Conservation (phyloP, 225 moss, liverwort and hornwort genomes). For the Antitrichia curtipendula region DNA sequence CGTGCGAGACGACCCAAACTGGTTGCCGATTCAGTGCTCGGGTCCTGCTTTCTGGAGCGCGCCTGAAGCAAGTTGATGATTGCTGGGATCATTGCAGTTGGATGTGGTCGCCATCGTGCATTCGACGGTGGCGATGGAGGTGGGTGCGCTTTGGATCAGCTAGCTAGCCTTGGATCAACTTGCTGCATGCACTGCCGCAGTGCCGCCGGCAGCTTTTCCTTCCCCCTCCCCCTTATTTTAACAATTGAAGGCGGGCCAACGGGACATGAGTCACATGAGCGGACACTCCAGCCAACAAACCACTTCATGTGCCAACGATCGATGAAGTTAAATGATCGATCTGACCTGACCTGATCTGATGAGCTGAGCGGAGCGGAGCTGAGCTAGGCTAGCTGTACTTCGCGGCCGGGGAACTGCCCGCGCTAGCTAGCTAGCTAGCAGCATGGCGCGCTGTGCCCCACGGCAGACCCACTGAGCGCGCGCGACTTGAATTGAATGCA, state of each 20-base stretch:
- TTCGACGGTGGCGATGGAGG: neutral
- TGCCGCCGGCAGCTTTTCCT: neutral
- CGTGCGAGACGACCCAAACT: neutral
- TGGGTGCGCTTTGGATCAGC: neutral
- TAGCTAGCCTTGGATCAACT: too few species aligned
- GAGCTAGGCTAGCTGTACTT: too few species aligned
- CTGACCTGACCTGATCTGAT: too few species aligned
- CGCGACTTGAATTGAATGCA: neutral
- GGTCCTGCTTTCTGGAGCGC: too few species aligned
- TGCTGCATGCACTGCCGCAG: neutral
- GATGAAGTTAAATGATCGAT: too few species aligned
- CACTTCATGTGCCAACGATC: neutral
- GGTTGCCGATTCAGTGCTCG: neutral
- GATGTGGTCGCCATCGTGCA: neutral
- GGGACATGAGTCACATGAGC: neutral
- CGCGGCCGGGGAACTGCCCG: too few species aligned
- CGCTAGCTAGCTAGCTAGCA: too few species aligned
- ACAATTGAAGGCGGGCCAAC: neutral
- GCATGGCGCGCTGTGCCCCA: neutral
- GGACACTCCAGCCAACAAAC: neutral
- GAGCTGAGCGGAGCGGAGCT: too few species aligned
- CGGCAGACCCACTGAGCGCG: too few species aligned
- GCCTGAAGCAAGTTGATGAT: neutral
- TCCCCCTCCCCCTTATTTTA: too few species aligned
- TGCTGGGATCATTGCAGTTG: neutral